Conservation (phyloP, 2,329 filamentous ascomycete species). For the Corinectria fuckeliana region DNA sequence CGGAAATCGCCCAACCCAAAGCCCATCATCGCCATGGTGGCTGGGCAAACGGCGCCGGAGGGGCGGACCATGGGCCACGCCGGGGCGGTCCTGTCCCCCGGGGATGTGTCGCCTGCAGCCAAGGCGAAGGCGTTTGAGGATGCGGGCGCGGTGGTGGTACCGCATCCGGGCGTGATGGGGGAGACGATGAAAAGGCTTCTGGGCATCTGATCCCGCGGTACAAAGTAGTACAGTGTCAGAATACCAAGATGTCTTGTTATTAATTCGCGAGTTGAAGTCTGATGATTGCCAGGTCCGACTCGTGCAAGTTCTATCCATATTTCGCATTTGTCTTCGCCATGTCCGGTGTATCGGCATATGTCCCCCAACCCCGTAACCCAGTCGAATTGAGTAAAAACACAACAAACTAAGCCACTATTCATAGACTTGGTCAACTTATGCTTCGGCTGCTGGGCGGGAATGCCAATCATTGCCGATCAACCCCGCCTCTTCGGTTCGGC, state of each 20-base stretch:
- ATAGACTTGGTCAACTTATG: background rate
- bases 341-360: no score
- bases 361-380: no score
- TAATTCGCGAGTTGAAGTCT: background rate
- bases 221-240: background rate
- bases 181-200: slow-evolving; percentile 41
- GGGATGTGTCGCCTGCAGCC: slow-evolving; percentile 41
- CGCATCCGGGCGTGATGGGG: slow-evolving; percentile 49
- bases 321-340: no score
- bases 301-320: no score
- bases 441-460: background rate
- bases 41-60: slow-evolving; percentile 65
- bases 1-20: slow-evolving; percentile 65
- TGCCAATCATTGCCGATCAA: slow-evolving; percentile 5
- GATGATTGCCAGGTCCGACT: no score
- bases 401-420: background rate
- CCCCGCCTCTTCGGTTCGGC: background rate
- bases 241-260: background rate
- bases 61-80: slow-evolving; percentile 76
- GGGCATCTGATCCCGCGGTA: no score
- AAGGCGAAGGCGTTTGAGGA: slow-evolving; percentile 45
- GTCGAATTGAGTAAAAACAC: background rate
- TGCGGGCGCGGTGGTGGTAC: slow-evolving; percentile 46
- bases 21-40: slow-evolving; percentile 68
- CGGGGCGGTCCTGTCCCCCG: slow-evolving; percentile 60